Percentiles rank a stretch among this genome's conserved stretches.
These are phyloP conservation scores for Suillus subalutaceus DNA, from an alignment of 768 basidiomycete species.

Conservation along the genomic window DNA sequence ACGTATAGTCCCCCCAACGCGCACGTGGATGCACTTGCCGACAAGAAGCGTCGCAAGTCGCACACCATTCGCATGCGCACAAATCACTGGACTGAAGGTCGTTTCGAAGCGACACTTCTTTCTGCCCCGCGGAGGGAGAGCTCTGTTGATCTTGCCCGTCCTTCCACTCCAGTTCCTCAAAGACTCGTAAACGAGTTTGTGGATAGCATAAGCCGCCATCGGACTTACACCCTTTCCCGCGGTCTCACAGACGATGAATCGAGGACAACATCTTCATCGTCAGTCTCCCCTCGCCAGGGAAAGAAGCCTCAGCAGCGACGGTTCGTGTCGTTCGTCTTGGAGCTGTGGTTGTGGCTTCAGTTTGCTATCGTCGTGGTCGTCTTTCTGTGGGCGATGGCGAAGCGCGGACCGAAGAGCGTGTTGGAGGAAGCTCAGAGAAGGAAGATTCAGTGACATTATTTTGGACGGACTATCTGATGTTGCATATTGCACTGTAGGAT, in stretches of 20 bases:
- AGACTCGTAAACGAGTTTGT: conserved; percentile 48
- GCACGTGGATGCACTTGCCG: conserved; percentile 21
- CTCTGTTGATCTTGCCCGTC: conserved; percentile 24
- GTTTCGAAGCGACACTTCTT: conserved; percentile 45
- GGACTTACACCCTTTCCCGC: conserved; percentile 17
- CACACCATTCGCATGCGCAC: conserved; percentile 62
- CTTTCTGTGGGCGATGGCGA: conserved; percentile 82
- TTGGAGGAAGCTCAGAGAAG: conserved; percentile 47
- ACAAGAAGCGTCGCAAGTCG: conserved; percentile 40
- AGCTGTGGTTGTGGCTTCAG: conserved; percentile 86
- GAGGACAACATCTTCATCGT: conserved; percentile 8
- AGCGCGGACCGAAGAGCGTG: conserved; percentile 72
- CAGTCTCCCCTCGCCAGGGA: conserved; percentile 8
- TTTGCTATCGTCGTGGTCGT: conserved; percentile 73
- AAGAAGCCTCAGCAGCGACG: conserved; percentile 34
- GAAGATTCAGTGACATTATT: conserved; percentile 20
- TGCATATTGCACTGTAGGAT: conserved; percentile 8
- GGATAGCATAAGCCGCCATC: conserved; percentile 39
- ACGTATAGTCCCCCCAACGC: conserved; percentile 31
- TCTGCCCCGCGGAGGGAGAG: conserved; percentile 17
- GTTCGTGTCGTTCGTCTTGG: conserved; percentile 54
- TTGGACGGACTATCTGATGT: conserved; percentile 9
- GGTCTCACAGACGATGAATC: conserved; percentile 10
- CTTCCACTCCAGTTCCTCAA: conserved; percentile 40
- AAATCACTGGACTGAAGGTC: conserved; percentile 58